Base-by-base conservation (phyloP, 441 rosid genomes). In the Dalechampia spathulata region DNA sequence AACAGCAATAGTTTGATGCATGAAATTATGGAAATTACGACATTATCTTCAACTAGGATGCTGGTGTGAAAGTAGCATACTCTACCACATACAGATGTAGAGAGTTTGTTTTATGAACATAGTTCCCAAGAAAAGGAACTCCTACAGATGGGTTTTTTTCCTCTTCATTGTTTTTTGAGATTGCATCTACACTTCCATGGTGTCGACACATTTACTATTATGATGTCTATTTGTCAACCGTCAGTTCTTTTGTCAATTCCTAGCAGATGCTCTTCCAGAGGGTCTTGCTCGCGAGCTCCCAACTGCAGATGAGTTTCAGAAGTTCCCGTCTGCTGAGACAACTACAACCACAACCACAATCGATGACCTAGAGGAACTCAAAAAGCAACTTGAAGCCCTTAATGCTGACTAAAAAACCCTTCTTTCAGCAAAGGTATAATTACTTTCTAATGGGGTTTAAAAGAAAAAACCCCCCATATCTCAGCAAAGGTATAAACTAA, bases 241-340 rank as follows among this genome's bases (percentile, higher is more conserved):
- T 19, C 8, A 34, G 30, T 40, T 57, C 1, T 26, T 49, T 1
- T 38, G 3, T 49, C 25, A 38, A 36, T 51, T 37, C 1, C 2
- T 42, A 39, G 26, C 78, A 85, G 99, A 70, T 68, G 62, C 78
- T 51, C 87, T 85, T 62, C 99, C 97, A 0, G 93, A 85, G 69
- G 99, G 99, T 69, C 90, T 93, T 46, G 70, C 83, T 4, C 86
- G 58, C 1, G 96, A 93, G 81, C 90, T 89, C 51, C 97, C 99
- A 51, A 76, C 54, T 20, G 93, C 99, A 3, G 97, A 85, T 51
- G 78, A 73, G 63, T 79, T 63, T 61, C 73, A 74, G 44, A 77
- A 77, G 63, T 22, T 36, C 54, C 70, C 76, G 17, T 57, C 71
- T 28, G 57, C 78, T 41, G 85, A 57, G 61, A 51, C 78, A 56